Evolutionary conservation across 1,284 basidiomycete genomes (phyloP), one percentile per base, ranked within the genome.

Genomic region (Pseudozyma flocculosa): DNA sequence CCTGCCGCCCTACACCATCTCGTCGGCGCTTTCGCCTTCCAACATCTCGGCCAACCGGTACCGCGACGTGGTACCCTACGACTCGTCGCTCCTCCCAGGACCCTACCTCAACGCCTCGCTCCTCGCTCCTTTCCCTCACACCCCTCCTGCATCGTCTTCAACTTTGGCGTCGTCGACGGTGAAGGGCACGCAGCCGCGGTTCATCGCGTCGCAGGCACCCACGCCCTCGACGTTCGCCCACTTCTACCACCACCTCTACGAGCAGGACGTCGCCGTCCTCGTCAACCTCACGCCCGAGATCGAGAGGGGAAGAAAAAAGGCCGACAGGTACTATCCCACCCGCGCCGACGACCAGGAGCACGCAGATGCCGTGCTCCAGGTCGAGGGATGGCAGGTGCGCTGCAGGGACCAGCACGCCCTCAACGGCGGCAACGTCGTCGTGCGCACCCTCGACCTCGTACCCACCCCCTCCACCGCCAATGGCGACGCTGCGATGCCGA

Each of bases 161-260:
- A n/a, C n/a, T n/a, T 38, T 15, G 13, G 14, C 32, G 32, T 34
- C 32, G 32, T 34, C 32, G 32, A 10, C 10, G 32, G n/a, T n/a
- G n/a, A n/a, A n/a, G n/a, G n/a, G n/a, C n/a, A n/a, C n/a, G n/a
- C n/a, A n/a, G n/a, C n/a, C n/a, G n/a, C n/a, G n/a, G n/a, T 98
- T 93, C 75, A 94, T 98, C 54, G 93, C 92, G 1, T 94, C 92
- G 1, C 94, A 98, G 78, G 94, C 94, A 0, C 94, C 94, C 0
- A 80, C 96, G 23, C 87, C 89, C 8, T 84, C 88, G n/a, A 97
- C 94, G 0, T 94, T 87, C 75, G 80, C 82, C 4, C 90, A 94
- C 75, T 98, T 98, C 72, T 97, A 63, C 22, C 48, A 52, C 13
- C 63, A 70, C 22, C 15, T 76, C 3, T 45, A 51, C 15, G 30